Evolutionary conservation across 1,139 yeast genomes (phyloP).

Genomic region (Entelexis paramagnoliae): DNA sequence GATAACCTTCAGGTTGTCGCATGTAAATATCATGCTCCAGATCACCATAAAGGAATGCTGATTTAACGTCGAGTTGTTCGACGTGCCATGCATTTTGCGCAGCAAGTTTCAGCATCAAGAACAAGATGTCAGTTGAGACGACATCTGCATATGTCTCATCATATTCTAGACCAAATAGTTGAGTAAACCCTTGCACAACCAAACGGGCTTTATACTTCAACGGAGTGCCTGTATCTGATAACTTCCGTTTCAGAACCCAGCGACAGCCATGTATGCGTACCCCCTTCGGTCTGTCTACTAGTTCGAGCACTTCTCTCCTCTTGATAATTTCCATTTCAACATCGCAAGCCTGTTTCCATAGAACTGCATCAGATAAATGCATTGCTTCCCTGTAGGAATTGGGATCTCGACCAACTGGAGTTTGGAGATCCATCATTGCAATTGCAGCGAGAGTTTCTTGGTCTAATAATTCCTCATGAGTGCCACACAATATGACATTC

Average conservation of each 20-base stretch:
- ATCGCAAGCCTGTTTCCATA: background rate
- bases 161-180: background rate
- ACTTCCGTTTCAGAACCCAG: background rate
- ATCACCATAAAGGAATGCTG: conserved; percentile 1
- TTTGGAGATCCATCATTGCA: background rate
- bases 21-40: background rate
- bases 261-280: background rate
- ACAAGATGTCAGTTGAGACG: background rate
- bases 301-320: background rate
- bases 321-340: background rate
- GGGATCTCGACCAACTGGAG: background rate
- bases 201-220: conserved; percentile 12
- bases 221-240: conserved; percentile 39
- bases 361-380: background rate
- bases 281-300: background rate
- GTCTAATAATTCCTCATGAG: background rate
- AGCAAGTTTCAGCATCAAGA: background rate
- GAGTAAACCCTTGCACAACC: background rate
- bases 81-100: background rate
- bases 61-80: background rate
- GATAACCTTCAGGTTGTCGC: background rate
- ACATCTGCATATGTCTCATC: background rate
- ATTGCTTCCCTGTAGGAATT: background rate
- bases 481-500: background rate
- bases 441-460: background rate